Conservation (phyloP, 169 alveolate genomes). For the Plasmodium vivax region DNA sequence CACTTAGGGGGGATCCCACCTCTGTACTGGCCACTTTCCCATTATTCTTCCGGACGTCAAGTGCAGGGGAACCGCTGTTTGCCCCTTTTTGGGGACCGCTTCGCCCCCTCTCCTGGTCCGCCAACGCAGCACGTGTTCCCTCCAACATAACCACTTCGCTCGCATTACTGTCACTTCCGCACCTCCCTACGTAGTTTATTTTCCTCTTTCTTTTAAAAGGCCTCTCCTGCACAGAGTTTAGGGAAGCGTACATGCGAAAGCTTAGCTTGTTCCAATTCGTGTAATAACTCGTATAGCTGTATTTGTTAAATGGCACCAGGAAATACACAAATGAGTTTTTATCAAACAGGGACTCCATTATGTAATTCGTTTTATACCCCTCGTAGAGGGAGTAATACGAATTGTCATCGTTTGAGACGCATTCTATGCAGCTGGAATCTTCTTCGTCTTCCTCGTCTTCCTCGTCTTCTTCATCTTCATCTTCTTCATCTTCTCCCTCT, state of each 20-base stretch:
- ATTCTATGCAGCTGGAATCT: constrained; percentile 15
- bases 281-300: constrained; percentile 65
- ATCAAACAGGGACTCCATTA: constrained; percentile 72
- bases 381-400: constrained; percentile 45
- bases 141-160: background rate
- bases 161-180: background rate
- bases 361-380: constrained; percentile 71
- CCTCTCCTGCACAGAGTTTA: constrained; percentile 6
- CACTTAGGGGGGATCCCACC: background rate
- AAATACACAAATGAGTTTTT: constrained; percentile 61
- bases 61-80: background rate
- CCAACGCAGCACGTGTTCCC: background rate
- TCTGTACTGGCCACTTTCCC: background rate
- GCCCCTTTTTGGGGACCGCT: background rate
- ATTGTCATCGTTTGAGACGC: constrained; percentile 21
- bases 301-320: constrained; percentile 65
- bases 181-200: background rate
- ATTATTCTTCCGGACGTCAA: background rate
- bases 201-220: constrained; percentile 22
- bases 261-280: constrained; percentile 71
- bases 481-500: background rate
- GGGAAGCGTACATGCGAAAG: constrained; percentile 63
- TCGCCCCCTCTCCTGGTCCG: background rate
- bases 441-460: background rate
- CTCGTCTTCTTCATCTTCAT: background rate